A percentile compares a stretch with the other conserved stretches of the same genome.
phyloP scores from a whole-genome alignment of 805 yeast genomes.

The Zygosaccharomyces siamensis region DNA sequence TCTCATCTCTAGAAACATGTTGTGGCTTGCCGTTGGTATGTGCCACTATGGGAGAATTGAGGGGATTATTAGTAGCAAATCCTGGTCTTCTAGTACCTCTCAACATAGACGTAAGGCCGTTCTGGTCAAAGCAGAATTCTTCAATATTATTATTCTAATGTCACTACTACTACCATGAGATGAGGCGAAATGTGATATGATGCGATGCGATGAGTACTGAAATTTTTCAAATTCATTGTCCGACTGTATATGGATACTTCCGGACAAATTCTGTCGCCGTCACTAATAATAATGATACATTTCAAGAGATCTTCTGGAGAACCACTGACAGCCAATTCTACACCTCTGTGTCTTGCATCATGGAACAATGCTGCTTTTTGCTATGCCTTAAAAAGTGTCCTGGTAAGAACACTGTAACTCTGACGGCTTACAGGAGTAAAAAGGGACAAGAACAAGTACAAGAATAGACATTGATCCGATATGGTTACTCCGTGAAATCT shows the following conservation, averaged over 20 bases:
- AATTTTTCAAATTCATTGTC: slow-evolving; percentile 3
- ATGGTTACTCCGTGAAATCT: no score
- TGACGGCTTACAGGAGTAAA: no score
- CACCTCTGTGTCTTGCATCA: no score
- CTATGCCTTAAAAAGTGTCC: no score
- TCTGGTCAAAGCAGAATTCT: no score
- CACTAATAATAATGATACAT: not conserved
- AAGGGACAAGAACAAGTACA: no score
- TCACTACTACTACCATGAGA: not conserved
- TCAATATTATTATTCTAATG: not conserved
- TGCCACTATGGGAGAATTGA: slow-evolving; percentile 31
- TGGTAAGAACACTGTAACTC: no score
- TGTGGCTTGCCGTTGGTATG: slow-evolving; percentile 22
- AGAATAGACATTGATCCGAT: no score
- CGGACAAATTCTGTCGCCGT: slow-evolving; percentile 1
- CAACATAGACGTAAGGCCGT: slow-evolving; percentile 13
- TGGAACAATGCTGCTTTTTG: no score
- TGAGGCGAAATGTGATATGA: slow-evolving; percentile 4
- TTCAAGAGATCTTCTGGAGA: no score
- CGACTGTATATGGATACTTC: not conserved
- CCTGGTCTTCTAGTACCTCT: slow-evolving; percentile 27
- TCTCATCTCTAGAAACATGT: slow-evolving; percentile 28
- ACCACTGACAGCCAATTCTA: no score
- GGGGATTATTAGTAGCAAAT: slow-evolving; percentile 15
- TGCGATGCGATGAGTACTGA: slow-evolving; percentile 2